These are phyloP conservation scores for Viola pubescens DNA, from an alignment of 441 rosid species.

Conservation along the genomic window DNA sequence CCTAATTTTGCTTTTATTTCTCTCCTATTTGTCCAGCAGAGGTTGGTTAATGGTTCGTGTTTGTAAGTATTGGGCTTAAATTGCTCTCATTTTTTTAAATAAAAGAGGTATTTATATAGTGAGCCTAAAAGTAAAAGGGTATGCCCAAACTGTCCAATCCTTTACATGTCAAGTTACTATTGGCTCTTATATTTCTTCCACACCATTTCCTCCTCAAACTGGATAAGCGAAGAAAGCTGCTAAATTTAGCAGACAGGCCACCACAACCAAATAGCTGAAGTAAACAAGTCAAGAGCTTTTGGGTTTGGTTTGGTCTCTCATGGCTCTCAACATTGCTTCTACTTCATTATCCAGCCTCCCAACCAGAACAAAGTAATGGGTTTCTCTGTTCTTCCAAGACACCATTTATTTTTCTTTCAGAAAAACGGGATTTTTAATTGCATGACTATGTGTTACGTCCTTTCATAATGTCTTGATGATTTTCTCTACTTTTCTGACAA, in stretches of 20 bases:
- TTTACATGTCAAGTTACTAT: conserved; percentile 1
- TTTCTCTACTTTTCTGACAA: background rate
- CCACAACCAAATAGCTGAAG: background rate
- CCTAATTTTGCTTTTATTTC: too few species aligned
- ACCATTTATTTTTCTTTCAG: background rate
- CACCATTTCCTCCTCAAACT: background rate
- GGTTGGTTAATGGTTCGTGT: too few species aligned
- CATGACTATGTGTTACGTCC: background rate
- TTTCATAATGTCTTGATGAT: background rate
- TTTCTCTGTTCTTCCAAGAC: too few species aligned
- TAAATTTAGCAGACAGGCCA: background rate
- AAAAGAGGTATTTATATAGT: too few species aligned
- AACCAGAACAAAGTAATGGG: conserved; percentile 23
- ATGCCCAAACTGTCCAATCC: background rate
- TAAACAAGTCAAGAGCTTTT: too few species aligned
- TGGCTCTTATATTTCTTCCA: background rate
- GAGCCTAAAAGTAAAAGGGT: too few species aligned
- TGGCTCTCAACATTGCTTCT: conserved; percentile 55
- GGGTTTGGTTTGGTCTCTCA: conserved; percentile 22
- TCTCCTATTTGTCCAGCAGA: too few species aligned
- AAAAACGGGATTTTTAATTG: background rate
- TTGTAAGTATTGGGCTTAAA: too few species aligned
- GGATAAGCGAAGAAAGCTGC: conserved; percentile 14
- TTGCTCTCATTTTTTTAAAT: too few species aligned
- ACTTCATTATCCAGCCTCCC: conserved; percentile 34